Percentiles rank a stretch among this genome's conserved stretches.
Evolutionary conservation across 495 filamentous ascomycete species (phyloP).

Genomic region (Penicillium turbatum): DNA sequence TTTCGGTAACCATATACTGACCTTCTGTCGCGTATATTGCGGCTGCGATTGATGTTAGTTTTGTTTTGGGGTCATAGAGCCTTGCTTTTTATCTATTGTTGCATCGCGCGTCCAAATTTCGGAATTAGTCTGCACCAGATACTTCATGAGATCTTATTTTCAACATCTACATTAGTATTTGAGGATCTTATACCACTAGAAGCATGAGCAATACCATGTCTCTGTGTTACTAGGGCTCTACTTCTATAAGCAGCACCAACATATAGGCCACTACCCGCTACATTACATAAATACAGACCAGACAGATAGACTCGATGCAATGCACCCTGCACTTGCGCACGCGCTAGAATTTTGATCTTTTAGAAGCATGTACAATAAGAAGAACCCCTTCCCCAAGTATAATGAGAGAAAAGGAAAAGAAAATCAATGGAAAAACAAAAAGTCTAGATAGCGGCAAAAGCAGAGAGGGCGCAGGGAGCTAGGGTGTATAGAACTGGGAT

Average conservation of each 20-base stretch:
- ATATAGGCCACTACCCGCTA: neutral
- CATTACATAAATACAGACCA: neutral
- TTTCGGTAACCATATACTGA: neutral
- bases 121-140: neutral
- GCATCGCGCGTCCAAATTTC: neutral
- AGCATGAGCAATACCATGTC: neutral
- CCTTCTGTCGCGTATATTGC: neutral
- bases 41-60: neutral
- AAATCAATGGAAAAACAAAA: constrained; percentile 4
- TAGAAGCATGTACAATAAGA: constrained; percentile 28
- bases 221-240: too few relatives aligned
- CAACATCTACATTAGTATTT: neutral
- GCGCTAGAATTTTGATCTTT: constrained; percentile 16
- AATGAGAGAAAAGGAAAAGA: neutral
- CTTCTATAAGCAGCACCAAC: too few relatives aligned
- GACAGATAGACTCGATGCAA: neutral
- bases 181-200: neutral
- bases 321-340: neutral
- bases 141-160: neutral
- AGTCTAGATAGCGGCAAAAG: constrained; percentile 10
- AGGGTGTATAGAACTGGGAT: constrained; percentile 18
- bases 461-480: neutral
- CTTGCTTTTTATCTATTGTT: neutral
- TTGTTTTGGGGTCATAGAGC: neutral
- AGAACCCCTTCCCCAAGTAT: neutral